Conservation (phyloP, 306 rosid species). For the Vicia sativa region DNA sequence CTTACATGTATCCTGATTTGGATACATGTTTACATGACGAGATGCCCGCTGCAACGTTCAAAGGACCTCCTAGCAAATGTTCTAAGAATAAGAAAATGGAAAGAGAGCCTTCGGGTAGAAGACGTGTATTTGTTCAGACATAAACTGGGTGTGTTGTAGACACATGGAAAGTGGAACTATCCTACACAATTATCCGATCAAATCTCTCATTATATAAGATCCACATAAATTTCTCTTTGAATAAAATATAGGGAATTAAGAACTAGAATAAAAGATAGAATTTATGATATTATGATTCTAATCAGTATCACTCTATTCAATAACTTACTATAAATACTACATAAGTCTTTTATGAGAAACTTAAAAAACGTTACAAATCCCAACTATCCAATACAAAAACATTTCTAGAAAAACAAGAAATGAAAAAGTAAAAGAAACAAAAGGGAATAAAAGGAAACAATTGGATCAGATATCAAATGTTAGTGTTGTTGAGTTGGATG, state of each 20-base stretch:
- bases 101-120: conserved; percentile 62
- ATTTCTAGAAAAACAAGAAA: not conserved
- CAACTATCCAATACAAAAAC: not conserved
- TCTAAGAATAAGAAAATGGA: conserved; percentile 57
- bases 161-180: no score
- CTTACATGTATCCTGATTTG: conserved; percentile 63
- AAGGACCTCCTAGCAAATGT: conserved; percentile 52
- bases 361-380: not conserved
- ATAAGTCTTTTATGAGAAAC: not conserved
- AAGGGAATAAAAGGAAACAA: not conserved
- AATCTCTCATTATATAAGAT: no score
- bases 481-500: conserved; percentile 33
- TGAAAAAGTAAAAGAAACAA: not conserved
- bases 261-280: no score
- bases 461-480: not conserved
- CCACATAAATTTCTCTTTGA: no score
- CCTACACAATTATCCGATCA: no score
- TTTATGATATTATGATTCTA: not conserved
- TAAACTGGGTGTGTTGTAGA: conserved; percentile 85
- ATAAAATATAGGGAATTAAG: no score
- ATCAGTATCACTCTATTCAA: not conserved
- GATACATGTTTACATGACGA: conserved; percentile 46
- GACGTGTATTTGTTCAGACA: conserved; percentile 86
- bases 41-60: conserved; percentile 65
- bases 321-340: not conserved